A percentile compares a stretch with the other conserved stretches of the same genome.
Conservation (phyloP, 1,139 yeast species). For the Geotrichum europaeum region DNA sequence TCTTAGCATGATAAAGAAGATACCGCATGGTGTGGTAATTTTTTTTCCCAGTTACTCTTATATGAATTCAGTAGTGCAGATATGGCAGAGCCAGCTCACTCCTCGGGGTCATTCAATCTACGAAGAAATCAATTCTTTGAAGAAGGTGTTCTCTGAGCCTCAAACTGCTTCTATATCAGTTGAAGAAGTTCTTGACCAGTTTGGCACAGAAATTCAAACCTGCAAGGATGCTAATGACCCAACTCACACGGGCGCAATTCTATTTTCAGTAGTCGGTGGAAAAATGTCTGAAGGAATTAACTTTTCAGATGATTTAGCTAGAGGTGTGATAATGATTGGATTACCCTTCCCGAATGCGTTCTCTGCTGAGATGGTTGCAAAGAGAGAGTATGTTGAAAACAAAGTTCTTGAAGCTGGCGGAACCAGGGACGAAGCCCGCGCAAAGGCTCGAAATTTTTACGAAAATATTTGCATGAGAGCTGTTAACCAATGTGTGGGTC, state of each 20-base stretch:
- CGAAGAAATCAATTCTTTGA: constrained; percentile 20
- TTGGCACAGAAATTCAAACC: constrained; percentile 35
- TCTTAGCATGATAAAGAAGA: constrained; percentile 38
- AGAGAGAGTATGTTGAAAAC: constrained; percentile 56
- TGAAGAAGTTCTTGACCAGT: constrained; percentile 46
- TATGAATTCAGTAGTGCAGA: constrained; percentile 43
- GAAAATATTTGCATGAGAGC: constrained; percentile 90
- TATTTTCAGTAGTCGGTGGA: constrained; percentile 90
- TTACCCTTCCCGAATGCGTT: constrained; percentile 83
- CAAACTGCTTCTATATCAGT: constrained; percentile 35
- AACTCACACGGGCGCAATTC: constrained; percentile 49
- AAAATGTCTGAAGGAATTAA: constrained; percentile 92
- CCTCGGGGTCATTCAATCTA: neutral
- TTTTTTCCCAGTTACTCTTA: constrained; percentile 85
- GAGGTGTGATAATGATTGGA: constrained; percentile 85
- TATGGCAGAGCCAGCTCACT: constrained; percentile 45
- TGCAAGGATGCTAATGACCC: neutral
- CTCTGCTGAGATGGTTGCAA: constrained; percentile 79
- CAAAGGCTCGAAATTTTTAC: constrained; percentile 55
- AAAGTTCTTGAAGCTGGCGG: constrained; percentile 39
- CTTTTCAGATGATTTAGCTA: constrained; percentile 76
- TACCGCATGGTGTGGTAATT: constrained; percentile 73
- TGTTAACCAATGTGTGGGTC: constrained; percentile 86
- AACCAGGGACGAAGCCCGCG: constrained; percentile 39
- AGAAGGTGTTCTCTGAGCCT: constrained; percentile 50